These are phyloP conservation scores for Phytopythium helicoides DNA, from an alignment of 352 stramenopile genomes.

Conservation along the genomic window DNA sequence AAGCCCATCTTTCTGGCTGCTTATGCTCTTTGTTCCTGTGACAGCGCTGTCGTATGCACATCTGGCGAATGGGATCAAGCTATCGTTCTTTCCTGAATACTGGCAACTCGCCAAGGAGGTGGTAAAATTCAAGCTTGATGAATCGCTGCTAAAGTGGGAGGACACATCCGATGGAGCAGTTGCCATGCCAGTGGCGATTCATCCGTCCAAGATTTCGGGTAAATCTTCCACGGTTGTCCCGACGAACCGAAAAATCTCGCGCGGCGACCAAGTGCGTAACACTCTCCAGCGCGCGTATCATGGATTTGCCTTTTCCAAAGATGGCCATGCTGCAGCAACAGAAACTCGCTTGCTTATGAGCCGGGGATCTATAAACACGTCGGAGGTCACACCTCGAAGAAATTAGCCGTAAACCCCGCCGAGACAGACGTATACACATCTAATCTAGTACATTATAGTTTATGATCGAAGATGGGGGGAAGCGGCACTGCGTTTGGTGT, in stretches of 20 bases:
- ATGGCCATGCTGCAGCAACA: slow-evolving; percentile 45
- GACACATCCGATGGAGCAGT: slow-evolving; percentile 58
- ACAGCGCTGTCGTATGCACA: slow-evolving; percentile 50
- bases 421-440: slow-evolving; percentile 7
- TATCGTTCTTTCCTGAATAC: slow-evolving; percentile 69
- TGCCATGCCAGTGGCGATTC: slow-evolving; percentile 32
- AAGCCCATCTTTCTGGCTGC: slow-evolving; percentile 53
- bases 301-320: slow-evolving; percentile 75
- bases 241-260: slow-evolving; percentile 17
- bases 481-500: slow-evolving; percentile 21
- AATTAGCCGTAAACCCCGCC: not conserved
- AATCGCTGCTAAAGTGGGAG: slow-evolving; percentile 56
- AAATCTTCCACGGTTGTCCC: slow-evolving; percentile 40
- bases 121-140: slow-evolving; percentile 60
- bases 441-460: not conserved
- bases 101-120: slow-evolving; percentile 79
- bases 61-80: slow-evolving; percentile 50
- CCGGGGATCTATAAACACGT: slow-evolving; percentile 28
- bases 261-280: slow-evolving; percentile 15
- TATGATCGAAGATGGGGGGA: slow-evolving; percentile 11
- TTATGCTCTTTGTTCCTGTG: slow-evolving; percentile 54
- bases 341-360: slow-evolving; percentile 55
- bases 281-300: slow-evolving; percentile 45
- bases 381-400: slow-evolving; percentile 5
- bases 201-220: slow-evolving; percentile 8